Evolutionary conservation across 169 alveolate genomes (phyloP), one percentile per base, ranked within the genome.

Genomic region (Plasmodium gaboni): DNA sequence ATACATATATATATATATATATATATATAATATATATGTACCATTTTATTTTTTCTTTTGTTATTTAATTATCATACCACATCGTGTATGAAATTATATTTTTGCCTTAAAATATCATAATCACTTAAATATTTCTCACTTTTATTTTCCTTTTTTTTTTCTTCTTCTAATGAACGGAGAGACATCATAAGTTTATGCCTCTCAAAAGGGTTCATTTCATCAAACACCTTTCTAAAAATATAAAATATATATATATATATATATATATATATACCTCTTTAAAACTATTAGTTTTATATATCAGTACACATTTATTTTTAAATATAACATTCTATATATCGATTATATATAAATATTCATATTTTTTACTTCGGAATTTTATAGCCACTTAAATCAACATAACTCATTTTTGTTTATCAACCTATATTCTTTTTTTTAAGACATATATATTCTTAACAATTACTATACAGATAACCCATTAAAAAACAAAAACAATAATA

Each of bases 141-240:
- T 1, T 51, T 19, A 19, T 55, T 78, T 78, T 65, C 55, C n/a
- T 53, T 53, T 15, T 60, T 53, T 65, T 78, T 78, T 17, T 64
- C 60, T 24, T 59, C 61, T 24, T 74, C 74, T 22, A 74, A 68
- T 48, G 17, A 17, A 19, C 74, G 74, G 22, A 74, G 63, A 15
- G 88, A 74, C 88, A 74, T 74, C 88, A 74, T 74, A 19, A 74
- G 74, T 48, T 74, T 74, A 24, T 74, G 88, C 48, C 88, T 50
- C 42, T 74, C 88, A 10, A 74, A 61, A 2, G 88, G 74, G 17
- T 57, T n/a, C 65, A 74, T 0, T 24, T 24, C 74, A 17, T 74
- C 88, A 68, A 74, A 74, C 65, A 61, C 67, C 4, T 26, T 74
- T 24, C 88, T 74, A 46, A 12, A 50, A 4, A 1, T 74, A 17